These are phyloP conservation scores for Rickenella mellea DNA, from an alignment of 768 basidiomycete species.

Conservation along the genomic window DNA sequence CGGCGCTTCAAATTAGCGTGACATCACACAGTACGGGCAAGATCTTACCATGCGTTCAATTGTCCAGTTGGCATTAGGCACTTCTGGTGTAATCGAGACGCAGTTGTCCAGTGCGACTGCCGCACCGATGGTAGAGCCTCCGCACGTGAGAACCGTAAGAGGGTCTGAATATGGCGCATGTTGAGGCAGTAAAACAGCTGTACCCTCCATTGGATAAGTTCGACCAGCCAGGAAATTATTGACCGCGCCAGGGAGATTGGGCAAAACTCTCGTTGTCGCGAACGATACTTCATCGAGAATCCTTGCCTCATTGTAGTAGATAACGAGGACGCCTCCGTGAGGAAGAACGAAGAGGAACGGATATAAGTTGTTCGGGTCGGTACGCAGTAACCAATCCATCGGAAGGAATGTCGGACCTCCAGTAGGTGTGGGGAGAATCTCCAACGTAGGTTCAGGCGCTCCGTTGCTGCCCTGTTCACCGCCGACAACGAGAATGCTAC, in stretches of 20 bases:
- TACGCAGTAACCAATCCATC: slow-evolving; percentile 58
- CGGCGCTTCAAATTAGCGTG: background rate
- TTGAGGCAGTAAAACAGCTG: slow-evolving; percentile 62
- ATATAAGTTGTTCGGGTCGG: slow-evolving; percentile 75
- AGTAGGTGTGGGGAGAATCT: slow-evolving; percentile 55
- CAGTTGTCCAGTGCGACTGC: slow-evolving; percentile 55
- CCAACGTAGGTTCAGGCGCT: slow-evolving; percentile 54
- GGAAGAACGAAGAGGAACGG: slow-evolving; percentile 70
- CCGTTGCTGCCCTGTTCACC: slow-evolving; percentile 72
- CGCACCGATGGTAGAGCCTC: slow-evolving; percentile 53
- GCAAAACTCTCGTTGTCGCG: slow-evolving; percentile 45
- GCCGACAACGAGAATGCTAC: slow-evolving; percentile 64
- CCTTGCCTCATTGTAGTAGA: slow-evolving; percentile 78
- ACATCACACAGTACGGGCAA: too few species aligned
- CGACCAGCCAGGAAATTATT: slow-evolving; percentile 62
- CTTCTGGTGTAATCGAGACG: slow-evolving; percentile 60
- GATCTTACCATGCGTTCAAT: slow-evolving; percentile 68
- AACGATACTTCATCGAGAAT: slow-evolving; percentile 62
- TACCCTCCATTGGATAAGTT: slow-evolving; percentile 70
- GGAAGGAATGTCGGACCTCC: slow-evolving; percentile 55
- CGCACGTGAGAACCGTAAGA: slow-evolving; percentile 61
- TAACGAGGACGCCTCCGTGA: slow-evolving; percentile 58
- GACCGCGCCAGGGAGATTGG: slow-evolving; percentile 70
- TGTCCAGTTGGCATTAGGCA: slow-evolving; percentile 48
- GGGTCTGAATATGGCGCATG: slow-evolving; percentile 67